These are phyloP conservation scores for Fusarium guadeloupense DNA, from an alignment of 2,329 filamentous ascomycete genomes.

Conservation along the genomic window DNA sequence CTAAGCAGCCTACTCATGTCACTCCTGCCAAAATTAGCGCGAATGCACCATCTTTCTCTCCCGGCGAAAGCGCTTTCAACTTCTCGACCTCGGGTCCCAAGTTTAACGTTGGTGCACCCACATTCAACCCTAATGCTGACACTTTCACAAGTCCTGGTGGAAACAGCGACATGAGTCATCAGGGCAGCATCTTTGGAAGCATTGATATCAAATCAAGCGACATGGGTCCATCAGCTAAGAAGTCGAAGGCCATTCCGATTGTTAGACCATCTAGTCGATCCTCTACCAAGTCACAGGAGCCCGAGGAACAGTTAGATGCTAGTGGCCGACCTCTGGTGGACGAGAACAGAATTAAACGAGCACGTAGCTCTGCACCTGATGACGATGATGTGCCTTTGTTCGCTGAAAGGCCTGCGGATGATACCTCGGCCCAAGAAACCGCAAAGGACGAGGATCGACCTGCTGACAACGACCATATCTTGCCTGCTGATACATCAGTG, in stretches of 20 bases:
- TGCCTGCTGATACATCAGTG: conserved; percentile 60
- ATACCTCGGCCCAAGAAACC: conserved; percentile 23
- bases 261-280: conserved; percentile 69
- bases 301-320: conserved; percentile 41
- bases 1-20: conserved; percentile 23
- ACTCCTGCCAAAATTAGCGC: conserved; percentile 69
- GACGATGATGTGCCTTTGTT: conserved; percentile 80
- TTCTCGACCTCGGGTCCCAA: conserved; percentile 73
- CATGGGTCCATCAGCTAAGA: conserved; percentile 71
- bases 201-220: conserved; percentile 71
- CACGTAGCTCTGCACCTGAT: conserved; percentile 70
- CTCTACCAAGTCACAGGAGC: conserved; percentile 47
- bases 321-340: conserved; percentile 69
- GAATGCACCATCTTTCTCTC: conserved; percentile 75
- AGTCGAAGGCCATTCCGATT: conserved; percentile 86
- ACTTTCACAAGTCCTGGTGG: conserved; percentile 58
- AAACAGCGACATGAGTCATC: conserved; percentile 54
- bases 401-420: conserved; percentile 62
- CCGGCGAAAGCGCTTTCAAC: conserved; percentile 70
- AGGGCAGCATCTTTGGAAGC: conserved; percentile 72
- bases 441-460: conserved; percentile 43
- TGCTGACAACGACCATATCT: conserved; percentile 55
- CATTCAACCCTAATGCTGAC: conserved; percentile 73
- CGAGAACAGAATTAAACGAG: conserved; percentile 78
- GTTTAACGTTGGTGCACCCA: conserved; percentile 79